Evolutionary conservation across 2,329 filamentous ascomycete species (phyloP).

Genomic region (Penicillium janthinellum): DNA sequence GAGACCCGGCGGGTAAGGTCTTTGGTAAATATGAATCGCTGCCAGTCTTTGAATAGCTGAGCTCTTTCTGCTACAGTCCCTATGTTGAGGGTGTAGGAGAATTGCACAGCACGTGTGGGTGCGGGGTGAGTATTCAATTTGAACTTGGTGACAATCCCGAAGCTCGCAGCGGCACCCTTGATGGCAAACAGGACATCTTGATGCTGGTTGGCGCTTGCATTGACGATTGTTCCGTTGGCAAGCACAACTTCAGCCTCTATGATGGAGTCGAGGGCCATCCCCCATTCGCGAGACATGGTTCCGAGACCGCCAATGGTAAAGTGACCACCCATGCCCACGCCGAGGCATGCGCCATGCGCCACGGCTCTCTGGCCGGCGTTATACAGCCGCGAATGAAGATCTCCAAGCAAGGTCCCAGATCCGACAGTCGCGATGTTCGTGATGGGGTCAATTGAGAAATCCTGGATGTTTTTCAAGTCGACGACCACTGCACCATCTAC

Average conservation of each 20-base stretch:
- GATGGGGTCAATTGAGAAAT: slow-evolving; percentile 35
- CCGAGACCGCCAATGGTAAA: slow-evolving; percentile 45
- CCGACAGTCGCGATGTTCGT: slow-evolving; percentile 40
- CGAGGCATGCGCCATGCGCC: slow-evolving; percentile 42
- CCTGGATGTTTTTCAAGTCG: slow-evolving; percentile 34
- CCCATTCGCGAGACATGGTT: slow-evolving; percentile 52
- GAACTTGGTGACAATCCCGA: slow-evolving; percentile 44
- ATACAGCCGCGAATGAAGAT: slow-evolving; percentile 36
- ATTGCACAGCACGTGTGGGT: slow-evolving; percentile 56
- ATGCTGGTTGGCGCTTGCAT: slow-evolving; percentile 32
- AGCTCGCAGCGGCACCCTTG: slow-evolving; percentile 41
- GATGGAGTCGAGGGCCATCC: slow-evolving; percentile 55
- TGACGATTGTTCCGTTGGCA: slow-evolving; percentile 40
- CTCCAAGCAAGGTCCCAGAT: slow-evolving; percentile 36
- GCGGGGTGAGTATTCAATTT: slow-evolving; percentile 40
- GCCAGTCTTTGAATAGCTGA: slow-evolving; percentile 59
- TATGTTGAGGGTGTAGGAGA: slow-evolving; percentile 58
- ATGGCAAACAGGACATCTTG: slow-evolving; percentile 40
- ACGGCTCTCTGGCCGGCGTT: slow-evolving; percentile 37
- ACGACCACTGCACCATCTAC: slow-evolving; percentile 35
- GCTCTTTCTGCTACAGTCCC: slow-evolving; percentile 53
- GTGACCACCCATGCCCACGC: slow-evolving; percentile 46
- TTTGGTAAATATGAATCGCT: slow-evolving; percentile 57
- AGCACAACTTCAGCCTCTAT: slow-evolving; percentile 53
- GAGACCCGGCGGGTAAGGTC: slow-evolving; percentile 61